Evolutionary conservation across 2,329 filamentous ascomycete species (phyloP), one percentile per base, ranked within the genome.

Genomic region (Metarhizium brunneum): DNA sequence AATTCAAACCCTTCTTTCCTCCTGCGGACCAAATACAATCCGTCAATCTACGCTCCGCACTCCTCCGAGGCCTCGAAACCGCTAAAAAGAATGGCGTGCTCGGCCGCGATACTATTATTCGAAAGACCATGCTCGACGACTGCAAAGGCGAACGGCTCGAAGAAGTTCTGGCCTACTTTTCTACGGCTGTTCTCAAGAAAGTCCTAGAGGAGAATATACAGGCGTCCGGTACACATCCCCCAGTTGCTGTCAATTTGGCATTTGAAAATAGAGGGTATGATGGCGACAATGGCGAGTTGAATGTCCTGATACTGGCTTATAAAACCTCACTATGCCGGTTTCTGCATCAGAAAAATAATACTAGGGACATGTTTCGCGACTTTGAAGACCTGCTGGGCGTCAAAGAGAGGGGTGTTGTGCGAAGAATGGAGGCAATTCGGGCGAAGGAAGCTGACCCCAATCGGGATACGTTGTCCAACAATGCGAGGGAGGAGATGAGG

Each of bases 101-200:
- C 8, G 89, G 90, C 3, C 80, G 89, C 52, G 91, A 96, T 65
- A 81, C 82, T 0, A 81, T 95, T 1, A 73, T 97, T 36, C 84
- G 94, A 53, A 96, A 96, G 74, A 95, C 90, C 0, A 96, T 96
- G 89, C 76, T 99, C 53, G 94, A 99, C 67, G 92, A 99, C 64
- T 99, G 94, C 73, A 92, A 88, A 61, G 92, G 92, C 6, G 91
- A 96, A 54, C 86, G 90, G 60, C 82, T 97, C 54, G 91, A 92
- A 67, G 94, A 99, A 66, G 74, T 96, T 1, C 77, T 97, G 32
- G 84, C 90, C 3, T 78, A 84, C 0, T 95, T 99, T 64, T 96
- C 92, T 1, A 88, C 88, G 14, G 82, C 84, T 0, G 91, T 96
- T 0, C 69, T 97, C 59, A 88, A 88, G 65, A 90, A 86, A 65